phyloP scores from a whole-genome alignment of 345 rosid genomes.

The Syzygium grande region DNA sequence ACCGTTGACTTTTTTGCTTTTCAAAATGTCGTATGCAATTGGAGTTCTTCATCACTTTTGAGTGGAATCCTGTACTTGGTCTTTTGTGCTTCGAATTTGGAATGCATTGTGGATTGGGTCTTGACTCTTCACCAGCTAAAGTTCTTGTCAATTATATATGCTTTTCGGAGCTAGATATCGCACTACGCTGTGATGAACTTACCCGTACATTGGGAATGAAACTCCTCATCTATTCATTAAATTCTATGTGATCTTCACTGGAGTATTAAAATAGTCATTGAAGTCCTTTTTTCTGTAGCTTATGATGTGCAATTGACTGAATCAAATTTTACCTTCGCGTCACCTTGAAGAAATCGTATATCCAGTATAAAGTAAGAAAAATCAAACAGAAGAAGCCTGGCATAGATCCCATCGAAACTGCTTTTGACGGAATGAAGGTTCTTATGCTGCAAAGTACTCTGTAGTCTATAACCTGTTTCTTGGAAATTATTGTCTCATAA shows the following conservation, averaged over 20 bases:
- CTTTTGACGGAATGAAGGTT: slow-evolving; percentile 90
- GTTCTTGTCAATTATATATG: background rate
- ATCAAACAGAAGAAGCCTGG: slow-evolving; percentile 67
- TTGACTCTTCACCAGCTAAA: background rate
- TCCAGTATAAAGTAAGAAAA: slow-evolving; percentile 41
- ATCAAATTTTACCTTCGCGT: slow-evolving; percentile 1
- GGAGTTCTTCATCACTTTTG: too few relatives aligned
- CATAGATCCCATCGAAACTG: slow-evolving; percentile 73
- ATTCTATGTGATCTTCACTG: background rate
- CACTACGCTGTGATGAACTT: background rate
- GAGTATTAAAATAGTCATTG: background rate
- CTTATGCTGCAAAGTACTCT: background rate
- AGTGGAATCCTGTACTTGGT: background rate
- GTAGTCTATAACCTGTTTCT: background rate
- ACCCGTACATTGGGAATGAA: background rate
- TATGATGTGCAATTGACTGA: slow-evolving; percentile 4
- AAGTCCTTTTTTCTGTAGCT: background rate
- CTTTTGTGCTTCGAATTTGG: background rate
- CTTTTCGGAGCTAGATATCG: background rate
- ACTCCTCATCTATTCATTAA: background rate
- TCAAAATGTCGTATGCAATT: background rate
- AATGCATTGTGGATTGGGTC: background rate
- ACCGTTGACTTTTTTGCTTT: background rate
- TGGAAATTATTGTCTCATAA: background rate
- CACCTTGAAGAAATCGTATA: slow-evolving; percentile 59